phyloP scores from a whole-genome alignment of 176 grass and related monocot genomes.

The Otatea glauca region DNA sequence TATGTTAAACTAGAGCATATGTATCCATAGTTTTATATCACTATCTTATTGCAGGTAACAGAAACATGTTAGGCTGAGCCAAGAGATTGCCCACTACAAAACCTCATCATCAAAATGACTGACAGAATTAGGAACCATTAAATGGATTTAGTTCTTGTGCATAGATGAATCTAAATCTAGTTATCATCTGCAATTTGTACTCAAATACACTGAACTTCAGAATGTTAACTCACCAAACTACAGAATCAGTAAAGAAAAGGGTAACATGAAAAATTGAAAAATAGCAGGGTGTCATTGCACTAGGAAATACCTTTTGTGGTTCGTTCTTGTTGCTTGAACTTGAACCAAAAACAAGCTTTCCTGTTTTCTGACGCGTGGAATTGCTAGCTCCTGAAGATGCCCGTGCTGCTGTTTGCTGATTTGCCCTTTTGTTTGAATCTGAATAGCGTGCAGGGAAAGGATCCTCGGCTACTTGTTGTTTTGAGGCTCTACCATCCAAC shows the following conservation, averaged over 20 bases:
- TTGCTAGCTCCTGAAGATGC: conserved; percentile 46
- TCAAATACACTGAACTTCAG: not conserved
- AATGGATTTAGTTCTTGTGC: not conserved
- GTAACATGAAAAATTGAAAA: not conserved
- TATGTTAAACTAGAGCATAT: not conserved
- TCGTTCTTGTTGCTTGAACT: conserved; percentile 59
- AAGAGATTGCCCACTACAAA: conserved; percentile 7
- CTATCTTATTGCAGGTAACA: not conserved
- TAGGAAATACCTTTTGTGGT: conserved; percentile 59
- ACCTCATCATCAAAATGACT: not conserved
- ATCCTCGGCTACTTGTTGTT: conserved; percentile 32
- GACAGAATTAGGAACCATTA: not conserved
- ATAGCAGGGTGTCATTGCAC: not conserved
- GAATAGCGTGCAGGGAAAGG: conserved; percentile 26
- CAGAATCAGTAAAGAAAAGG: not conserved
- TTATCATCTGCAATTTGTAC: not conserved
- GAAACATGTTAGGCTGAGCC: not conserved
- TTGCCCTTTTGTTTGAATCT: conserved; percentile 51
- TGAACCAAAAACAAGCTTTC: conserved; percentile 90
- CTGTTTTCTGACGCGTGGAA: conserved; percentile 51
- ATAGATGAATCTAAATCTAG: not conserved
- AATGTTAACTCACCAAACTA: not conserved
- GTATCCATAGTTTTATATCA: not conserved
- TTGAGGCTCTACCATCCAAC: conserved; percentile 69
- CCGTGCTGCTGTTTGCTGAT: conserved; percentile 41